Base-by-base conservation (phyloP, 2,329 filamentous ascomycete species). In the Calonectria hongkongensis region DNA sequence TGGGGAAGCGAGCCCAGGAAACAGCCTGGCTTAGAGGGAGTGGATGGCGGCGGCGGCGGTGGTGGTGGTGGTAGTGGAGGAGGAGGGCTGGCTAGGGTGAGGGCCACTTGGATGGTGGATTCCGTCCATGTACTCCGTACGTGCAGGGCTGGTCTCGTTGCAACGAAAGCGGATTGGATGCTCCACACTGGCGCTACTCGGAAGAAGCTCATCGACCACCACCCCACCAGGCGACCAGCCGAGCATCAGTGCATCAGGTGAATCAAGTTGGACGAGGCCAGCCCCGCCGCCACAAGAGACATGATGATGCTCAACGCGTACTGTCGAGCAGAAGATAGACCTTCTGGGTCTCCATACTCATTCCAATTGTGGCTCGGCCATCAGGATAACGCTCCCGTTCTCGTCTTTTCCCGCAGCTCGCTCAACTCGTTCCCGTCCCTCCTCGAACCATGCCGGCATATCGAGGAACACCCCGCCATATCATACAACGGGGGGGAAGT, bases 91-190 rank as follows among this genome's bases (percentile, higher is more conserved):
- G 54, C 54, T 39, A 58, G 54, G 54, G 54, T n/a, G 25, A 39
- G 43, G 36, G 39, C 43, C 36, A 50, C n/a, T 62, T 21, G 69
- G 71, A 66, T 76, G 75, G 74, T 79, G 72, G 73, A 70, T 73
- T 73, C 70, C 64, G 65, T 58, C 66, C 56, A 48, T 71, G 76
- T 74, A 77, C 66, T 65, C 41, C 68, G 76, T 74, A 77, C 74
- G 79, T 79, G 78, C 77, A 79, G 74, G 76, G 69, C 75, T 73
- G 67, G 62, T 74, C 73, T 70, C 65, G 76, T 79, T 77, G 73
- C 78, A 80, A 71, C 75, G 78, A 77, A 79, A 79, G 78, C 78
- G 78, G 76, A 80, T 80, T 79, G 78, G 77, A 70, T 68, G 70
- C 77, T 78, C 78, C 78, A 76, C 76, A 79, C 65, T 73, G 70